Base-by-base conservation (phyloP, 2,329 filamentous ascomycete species). In the Aspergillus sp. region DNA sequence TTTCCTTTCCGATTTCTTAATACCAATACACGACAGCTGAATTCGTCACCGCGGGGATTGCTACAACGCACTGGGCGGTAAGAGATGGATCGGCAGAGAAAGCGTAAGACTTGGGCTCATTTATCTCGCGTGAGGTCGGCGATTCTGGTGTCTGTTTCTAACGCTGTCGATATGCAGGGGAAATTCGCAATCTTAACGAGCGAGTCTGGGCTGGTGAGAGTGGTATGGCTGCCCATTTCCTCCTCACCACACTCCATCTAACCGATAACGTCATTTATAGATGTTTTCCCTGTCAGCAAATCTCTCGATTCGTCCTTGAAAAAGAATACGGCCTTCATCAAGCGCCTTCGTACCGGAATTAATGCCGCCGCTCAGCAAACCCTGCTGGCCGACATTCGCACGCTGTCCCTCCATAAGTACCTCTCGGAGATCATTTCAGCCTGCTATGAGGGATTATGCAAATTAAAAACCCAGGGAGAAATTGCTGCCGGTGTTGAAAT, bases 251-350 rank as follows among this genome's bases (percentile, higher is more conserved):
- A 37, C 19, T 24, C 45, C 22, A 22, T 50, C 45, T 55, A 49
- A 55, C 42, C 15, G 17, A 24, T 13, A 19, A 37, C 24, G 17
- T 44, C n/a, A 4, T 12, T 37, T 51, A 34, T 65, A 96, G 92
- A 90, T 80, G 79, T 96, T 61, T 91, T 96, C 70, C 77, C 85
- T 54, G 87, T 95, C 66, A 87, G 86, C 74, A 84, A 85, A 70
- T 89, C 90, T 30, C 88, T 98, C 70, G 93, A 98, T 76, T 96
- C 93, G 52, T 95, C 93, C 51, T 83, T 98, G 75, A 97, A 96
- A 80, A 98, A 97, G 81, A 98, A 98, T 70, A 98, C 93, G 4
- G 92, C 93, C 64, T 97, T 98, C 75, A 98, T 98, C 72, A 97
- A 96, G 78, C 91, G 93, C 70, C 83, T 98, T 56, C 90, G 93